Percentiles rank a stretch among this genome's conserved stretches.
These are phyloP conservation scores for Chaetothyriales sp. DNA, from an alignment of 2,329 filamentous ascomycete genomes.

Conservation along the genomic window DNA sequence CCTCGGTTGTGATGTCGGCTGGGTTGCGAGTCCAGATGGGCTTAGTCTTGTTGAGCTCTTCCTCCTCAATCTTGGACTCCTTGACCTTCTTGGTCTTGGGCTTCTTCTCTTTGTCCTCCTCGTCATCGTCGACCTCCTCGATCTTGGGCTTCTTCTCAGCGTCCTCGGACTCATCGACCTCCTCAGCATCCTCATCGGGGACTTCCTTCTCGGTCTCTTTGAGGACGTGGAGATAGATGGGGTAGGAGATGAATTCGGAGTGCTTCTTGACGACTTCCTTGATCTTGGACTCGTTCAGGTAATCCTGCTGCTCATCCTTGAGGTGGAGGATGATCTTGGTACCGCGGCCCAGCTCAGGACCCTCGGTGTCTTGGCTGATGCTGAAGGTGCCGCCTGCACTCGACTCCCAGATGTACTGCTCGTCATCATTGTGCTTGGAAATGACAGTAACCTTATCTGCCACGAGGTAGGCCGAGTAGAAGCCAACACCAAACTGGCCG, in stretches of 20 bases:
- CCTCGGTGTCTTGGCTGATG: slow-evolving; percentile 77
- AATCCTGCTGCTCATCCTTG: slow-evolving; percentile 98
- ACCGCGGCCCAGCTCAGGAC: slow-evolving; percentile 79
- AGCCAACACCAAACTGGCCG: slow-evolving; percentile 99
- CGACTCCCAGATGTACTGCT: slow-evolving; percentile 99
- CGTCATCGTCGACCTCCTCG: slow-evolving; percentile 74
- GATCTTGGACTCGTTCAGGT: slow-evolving; percentile 96
- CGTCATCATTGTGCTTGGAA: slow-evolving; percentile 99
- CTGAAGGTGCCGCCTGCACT: slow-evolving; percentile 94
- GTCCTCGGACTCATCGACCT: slow-evolving; percentile 53
- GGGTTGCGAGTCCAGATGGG: slow-evolving; percentile 99
- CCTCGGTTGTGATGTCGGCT: slow-evolving; percentile 82
- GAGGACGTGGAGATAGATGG: slow-evolving; percentile 98
- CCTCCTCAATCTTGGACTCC: slow-evolving; percentile 96
- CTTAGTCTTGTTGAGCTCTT: slow-evolving; percentile 99
- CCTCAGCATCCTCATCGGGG: slow-evolving; percentile 83
- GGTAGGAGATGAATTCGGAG: slow-evolving; percentile 99
- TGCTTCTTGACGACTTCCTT: slow-evolving; percentile 99
- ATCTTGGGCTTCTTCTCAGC: slow-evolving; percentile 78
- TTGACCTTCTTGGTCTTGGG: slow-evolving; percentile 99
- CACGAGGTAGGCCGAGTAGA: slow-evolving; percentile 99
- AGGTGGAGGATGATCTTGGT: slow-evolving; percentile 97
- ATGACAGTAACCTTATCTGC: slow-evolving; percentile 89
- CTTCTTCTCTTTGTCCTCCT: slow-evolving; percentile 60
- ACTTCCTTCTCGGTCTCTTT: slow-evolving; percentile 99